Percentiles rank a stretch among this genome's conserved stretches.
Evolutionary conservation across 2,329 filamentous ascomycete species (phyloP).

Genomic region (Fusarium sp.): DNA sequence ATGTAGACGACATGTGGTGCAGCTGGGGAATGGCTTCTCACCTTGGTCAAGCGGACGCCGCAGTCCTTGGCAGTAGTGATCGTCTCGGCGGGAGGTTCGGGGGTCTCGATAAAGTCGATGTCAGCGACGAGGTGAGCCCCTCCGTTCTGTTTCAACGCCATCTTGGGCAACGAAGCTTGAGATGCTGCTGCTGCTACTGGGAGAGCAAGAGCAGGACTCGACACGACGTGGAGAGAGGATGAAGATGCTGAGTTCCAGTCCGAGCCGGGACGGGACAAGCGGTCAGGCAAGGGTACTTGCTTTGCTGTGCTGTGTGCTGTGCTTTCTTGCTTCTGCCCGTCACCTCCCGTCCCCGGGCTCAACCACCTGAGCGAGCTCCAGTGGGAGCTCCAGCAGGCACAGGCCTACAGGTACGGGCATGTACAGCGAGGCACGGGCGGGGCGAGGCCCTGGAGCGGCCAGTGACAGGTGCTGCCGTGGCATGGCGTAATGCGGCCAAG

Average conservation of each 20-base stretch:
- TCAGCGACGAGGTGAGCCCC: conserved; percentile 37
- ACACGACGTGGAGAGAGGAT: neutral
- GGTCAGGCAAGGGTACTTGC: conserved; percentile 28
- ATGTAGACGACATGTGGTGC: neutral
- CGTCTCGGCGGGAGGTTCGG: conserved; percentile 24
- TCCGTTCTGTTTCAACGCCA: conserved; percentile 35
- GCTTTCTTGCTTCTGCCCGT: neutral
- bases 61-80: conserved; percentile 30
- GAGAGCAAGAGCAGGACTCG: neutral
- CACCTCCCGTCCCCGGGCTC: conserved; percentile 4
- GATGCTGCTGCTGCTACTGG: neutral
- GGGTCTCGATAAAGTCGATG: conserved; percentile 40
- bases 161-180: conserved; percentile 4
- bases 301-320: neutral
- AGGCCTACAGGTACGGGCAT: conserved; percentile 7
- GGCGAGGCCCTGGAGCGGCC: conserved; percentile 13
- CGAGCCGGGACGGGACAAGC: conserved; percentile 14
- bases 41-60: conserved; percentile 34
- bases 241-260: conserved; percentile 15
- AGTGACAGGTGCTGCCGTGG: conserved; percentile 4
- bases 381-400: conserved; percentile 11
- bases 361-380: conserved; percentile 38
- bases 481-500: conserved; percentile 10
- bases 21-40: conserved; percentile 6
- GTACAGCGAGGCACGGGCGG: neutral